Conservation (phyloP, 768 basidiomycete species). For the Mycena olivaceomarginata region DNA sequence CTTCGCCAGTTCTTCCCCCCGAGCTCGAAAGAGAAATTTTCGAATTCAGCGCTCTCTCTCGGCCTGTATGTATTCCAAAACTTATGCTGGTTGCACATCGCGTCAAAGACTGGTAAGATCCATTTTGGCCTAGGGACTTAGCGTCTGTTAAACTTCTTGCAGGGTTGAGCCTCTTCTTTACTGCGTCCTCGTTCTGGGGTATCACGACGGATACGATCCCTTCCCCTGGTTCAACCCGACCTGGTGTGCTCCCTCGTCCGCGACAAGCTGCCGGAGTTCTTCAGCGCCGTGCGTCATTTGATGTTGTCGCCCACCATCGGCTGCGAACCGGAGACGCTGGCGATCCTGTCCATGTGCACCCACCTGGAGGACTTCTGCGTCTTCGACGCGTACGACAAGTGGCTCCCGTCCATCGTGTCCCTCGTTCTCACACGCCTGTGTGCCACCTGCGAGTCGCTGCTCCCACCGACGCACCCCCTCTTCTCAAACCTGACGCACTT, state of each 20-base stretch:
- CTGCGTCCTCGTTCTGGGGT: neutral
- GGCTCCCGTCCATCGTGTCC: neutral
- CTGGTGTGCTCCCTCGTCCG: neutral
- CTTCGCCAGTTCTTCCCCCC: too few relatives aligned
- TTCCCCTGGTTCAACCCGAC: neutral
- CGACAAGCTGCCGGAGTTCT: neutral
- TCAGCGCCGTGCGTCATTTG: slow-evolving; percentile 5
- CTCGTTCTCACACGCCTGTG: neutral
- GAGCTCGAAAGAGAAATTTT: too few relatives aligned
- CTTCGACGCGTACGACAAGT: neutral
- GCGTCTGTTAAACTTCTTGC: too few relatives aligned
- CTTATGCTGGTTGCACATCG: too few relatives aligned
- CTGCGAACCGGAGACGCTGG: neutral
- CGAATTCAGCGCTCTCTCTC: too few relatives aligned
- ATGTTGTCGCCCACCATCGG: neutral
- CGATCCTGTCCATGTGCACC: neutral
- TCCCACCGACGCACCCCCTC: neutral
- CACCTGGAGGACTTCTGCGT: neutral
- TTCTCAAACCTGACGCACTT: neutral
- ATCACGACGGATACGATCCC: neutral
- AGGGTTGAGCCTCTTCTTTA: slow-evolving; percentile 3
- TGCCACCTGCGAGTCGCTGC: neutral
- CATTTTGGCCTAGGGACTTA: neutral
- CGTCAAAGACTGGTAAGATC: neutral
- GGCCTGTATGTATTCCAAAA: too few relatives aligned